Base-by-base conservation (phyloP, 176 grass and related monocot species). In the Carex pumila region DNA sequence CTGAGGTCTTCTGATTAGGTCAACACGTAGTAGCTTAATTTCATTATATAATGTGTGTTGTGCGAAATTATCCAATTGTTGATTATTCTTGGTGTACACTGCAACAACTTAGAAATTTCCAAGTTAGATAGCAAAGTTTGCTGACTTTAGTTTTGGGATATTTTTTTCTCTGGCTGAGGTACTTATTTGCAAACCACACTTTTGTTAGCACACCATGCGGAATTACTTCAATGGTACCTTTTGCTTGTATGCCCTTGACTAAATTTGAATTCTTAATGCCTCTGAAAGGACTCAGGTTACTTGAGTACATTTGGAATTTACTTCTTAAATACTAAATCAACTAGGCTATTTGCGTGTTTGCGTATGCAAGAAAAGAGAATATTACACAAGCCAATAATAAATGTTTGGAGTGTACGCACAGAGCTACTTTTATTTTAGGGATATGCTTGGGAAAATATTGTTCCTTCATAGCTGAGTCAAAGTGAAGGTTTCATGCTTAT, bases 91-190 rank as follows among this genome's bases (percentile, higher is more conserved):
- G 58, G 32, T 64, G 58, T 61, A 45, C 18, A 18, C 79, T 22
- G 10, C 12, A 18, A 81, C 43, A 47, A 81, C 56, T 63, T 65
- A 21, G 36, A 36, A 53, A 45, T 67, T 79, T 82, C 41, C 61
- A 82, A 13, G 43, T 14, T 25, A 82, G 80, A 68, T 65, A 68
- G 80, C 61, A 54, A 54, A 68, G 36, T 82, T 65, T 50, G 45
- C 67, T 82, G 80, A 82, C 80, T 82, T 82, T 10, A 82, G 12
- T 50, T 82, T 47, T 64, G 8, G 80, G 62, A 50, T 82, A 52
- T 66, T 82, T 31, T 31, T 2, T 53, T 43, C 80, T 31, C 32
- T 66, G 37, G 72, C 15, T 30, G 41, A 49, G 15, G 41, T 71
- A 39, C 68, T 45, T 71, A 47, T 47, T 71, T 37, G 32, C 31